Base-by-base conservation (phyloP, 257 asterid genomes). In the Penstemon newberryi region DNA sequence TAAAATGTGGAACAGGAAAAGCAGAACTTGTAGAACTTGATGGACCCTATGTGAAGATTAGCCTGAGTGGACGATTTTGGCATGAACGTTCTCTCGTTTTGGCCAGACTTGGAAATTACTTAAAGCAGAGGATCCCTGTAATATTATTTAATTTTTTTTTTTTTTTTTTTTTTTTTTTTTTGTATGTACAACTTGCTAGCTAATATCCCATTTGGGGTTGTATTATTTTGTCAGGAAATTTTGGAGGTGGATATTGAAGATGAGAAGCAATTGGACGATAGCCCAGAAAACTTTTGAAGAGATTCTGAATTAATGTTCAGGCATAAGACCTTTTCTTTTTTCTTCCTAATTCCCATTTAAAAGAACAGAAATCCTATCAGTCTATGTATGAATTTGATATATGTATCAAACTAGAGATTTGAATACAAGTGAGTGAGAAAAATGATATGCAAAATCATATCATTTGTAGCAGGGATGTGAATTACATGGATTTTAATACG, bases 211-310 rank as follows among this genome's bases (percentile, higher is more conserved):
- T 19, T 4, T 8, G 60, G 56, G 58, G 46, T 37, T 51, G 4
- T 7, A 46, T 33, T 7, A 46, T 33, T 56, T 25, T 69, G 4
- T 69, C 82, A 90, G 97, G 97, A 92, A 80, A 92, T 92, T 61
- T 77, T 90, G 91, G 96, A 90, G 87, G 98, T 92, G 41, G 96
- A 84, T 44, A 87, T 93, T 66, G 98, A 93, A 75, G 97, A 90
- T 78, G 96, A 88, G 84, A 85, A 87, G 70, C 99, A 93, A 74
- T 73, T 93, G 84, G 99, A 93, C 81, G 97, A 93, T 58, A 93
- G 97, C 86, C 99, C 96, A 37, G 92, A 78, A 70, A 93, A 86
- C 78, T 91, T 86, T 56, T 91, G 71, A 81, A 7, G 61, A 58
- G 15, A 47, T 45, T 56, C 49, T 61, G 18, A 11, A 50, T 41